phyloP scores from a whole-genome alignment of 192 early-diverging fungal species.

The Mortierella claussenii region DNA sequence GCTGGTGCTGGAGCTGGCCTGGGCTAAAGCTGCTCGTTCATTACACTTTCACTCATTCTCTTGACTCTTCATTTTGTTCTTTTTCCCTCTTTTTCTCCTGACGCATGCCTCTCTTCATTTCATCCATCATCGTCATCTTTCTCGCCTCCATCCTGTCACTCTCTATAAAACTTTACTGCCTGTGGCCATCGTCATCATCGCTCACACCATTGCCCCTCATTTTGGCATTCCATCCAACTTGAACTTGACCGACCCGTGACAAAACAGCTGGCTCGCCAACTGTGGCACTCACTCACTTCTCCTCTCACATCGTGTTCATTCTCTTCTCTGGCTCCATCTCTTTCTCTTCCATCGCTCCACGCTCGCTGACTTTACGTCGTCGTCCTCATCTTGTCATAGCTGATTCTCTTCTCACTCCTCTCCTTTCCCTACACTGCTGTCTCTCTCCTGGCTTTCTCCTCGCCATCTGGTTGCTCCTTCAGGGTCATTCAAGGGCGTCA shows the following conservation, averaged over 20 bases:
- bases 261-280: not conserved
- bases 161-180: not conserved
- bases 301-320: not conserved
- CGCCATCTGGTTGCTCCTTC: not conserved
- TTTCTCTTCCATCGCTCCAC: not conserved
- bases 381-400: not conserved
- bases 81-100: not conserved
- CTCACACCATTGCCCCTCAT: not conserved
- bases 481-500: conserved; percentile 2
- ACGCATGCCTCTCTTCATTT: conserved; percentile 1
- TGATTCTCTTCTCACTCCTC: not conserved
- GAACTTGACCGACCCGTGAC: conserved; percentile 5
- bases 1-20: too few relatives aligned
- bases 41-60: not conserved
- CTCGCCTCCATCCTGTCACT: too few relatives aligned
- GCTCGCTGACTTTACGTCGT: not conserved
- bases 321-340: not conserved
- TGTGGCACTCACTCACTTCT: not conserved
- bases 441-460: not conserved
- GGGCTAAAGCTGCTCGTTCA: too few relatives aligned
- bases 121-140: not conserved
- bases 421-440: not conserved
- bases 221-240: not conserved
- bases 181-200: not conserved
- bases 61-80: not conserved